Base-by-base conservation (phyloP, 257 asterid species). In the Solanum stenotomum region DNA sequence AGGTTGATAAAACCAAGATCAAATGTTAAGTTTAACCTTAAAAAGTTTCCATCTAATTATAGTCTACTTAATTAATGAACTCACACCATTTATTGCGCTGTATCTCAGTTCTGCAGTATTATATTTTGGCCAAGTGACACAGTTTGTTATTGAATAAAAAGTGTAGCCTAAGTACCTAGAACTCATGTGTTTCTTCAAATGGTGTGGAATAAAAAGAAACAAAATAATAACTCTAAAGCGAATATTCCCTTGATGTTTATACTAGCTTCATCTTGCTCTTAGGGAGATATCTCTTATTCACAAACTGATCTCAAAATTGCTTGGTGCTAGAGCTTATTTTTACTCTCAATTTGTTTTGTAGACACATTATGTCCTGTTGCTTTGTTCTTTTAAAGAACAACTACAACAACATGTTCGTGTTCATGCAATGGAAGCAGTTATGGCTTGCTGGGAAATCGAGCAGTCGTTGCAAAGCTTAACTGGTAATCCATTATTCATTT, bases 381-480 rank as follows among this genome's bases (percentile, higher is more conserved):
- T 93, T 65, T 93, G 94, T 92, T 92, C 95, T 27, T 94, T 94
- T 83, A 94, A 94, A 89, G 96, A 93, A 74, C 94, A 94, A 86
- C 92, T 93, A 76, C 95, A 94, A 87, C 97, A 93, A 85, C 95
- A 94, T 87, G 95, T 93, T 35, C 94, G 95, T 38, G 95, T 93
- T 84, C 96, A 94, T 84, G 96, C 96, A 70, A 94, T 93, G 96
- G 95, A 94, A 89, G 95, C 95, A 40, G 95, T 94, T 44, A 93
- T 93, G 96, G 95, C 95, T 27, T 93, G 96, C 89, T 94, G 96
- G 96, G 97, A 93, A 88, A 91, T 94, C 44, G 95, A 94, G 89
- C 96, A 94, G 88, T 92, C 97, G 22, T 91, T 94, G 72, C 97
- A 94, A 87, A 92, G 94, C 89, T 88, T 94, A 76, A 93, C 96